Base-by-base conservation (phyloP, 2,329 filamentous ascomycete species). In the Hypoxylon sp. region DNA sequence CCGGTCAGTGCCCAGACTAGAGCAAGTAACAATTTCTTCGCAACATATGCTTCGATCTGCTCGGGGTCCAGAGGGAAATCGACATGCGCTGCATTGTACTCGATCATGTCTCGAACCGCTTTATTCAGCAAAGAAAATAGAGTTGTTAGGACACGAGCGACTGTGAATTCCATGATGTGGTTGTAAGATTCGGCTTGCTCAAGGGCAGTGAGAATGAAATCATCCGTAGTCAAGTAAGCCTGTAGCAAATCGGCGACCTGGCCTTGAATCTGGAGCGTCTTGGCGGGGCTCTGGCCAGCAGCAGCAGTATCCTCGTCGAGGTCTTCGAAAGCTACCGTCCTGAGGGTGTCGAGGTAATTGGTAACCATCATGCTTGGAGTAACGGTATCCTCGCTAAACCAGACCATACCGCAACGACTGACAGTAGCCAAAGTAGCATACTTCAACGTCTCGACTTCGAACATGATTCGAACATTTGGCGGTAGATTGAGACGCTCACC, bases 391-490 rank as follows among this genome's bases (percentile, higher is more conserved):
- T 97, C 95, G 76, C 93, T 99, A 81, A 98, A 99, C 96, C 96
- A 99, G 12, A 99, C 96, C 96, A 99, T 99, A 85, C 96, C 96
- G 78, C 96, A 99, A 81, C 96, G 93, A 89, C 92, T 96, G 75
- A 99, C 96, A n/a, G 96, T 99, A 59, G 96, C 96, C 45, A 99
- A 87, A 0, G 96, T 99, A 36, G 96, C 96, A 77, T 99, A 99
- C 77, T 96, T 97, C 64, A 99, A 84, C 2, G 91, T 98, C 81
- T 99, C 96, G 33, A 99, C 96, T 82, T 99, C 96, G 75, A 99
- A 99, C 94, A 99, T 97, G 80, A 99, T 97, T 71, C 96, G 93
- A 24, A 99, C 96, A 75, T 99, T 99, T 1, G 91, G 76, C 3
- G 96, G 96, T 44, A 99, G 81, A 76, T 96, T 97, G 58, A 99